Base-by-base conservation (phyloP, 306 rosid species). In the Boehmeria nivea region DNA sequence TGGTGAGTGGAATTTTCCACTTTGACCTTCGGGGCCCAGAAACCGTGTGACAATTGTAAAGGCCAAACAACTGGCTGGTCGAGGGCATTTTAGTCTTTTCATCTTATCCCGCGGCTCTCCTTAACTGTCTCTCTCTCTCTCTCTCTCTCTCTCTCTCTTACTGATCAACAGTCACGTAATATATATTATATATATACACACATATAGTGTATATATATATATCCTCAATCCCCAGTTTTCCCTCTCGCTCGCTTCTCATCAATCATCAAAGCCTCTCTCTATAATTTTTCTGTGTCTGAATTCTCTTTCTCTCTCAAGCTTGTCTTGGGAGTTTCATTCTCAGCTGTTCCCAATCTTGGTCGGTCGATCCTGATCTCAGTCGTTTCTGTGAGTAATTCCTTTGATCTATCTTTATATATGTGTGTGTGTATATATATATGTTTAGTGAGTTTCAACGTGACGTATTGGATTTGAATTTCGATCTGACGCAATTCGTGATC, bases 381-480 rank as follows among this genome's bases (percentile, higher is more conserved):
- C 69, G 40, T 63, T 44, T 48, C 25, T 44, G 75, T 74, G 49
- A 64, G 80, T 54, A 24, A n/a, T 18, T 50, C 6, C 24, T 4
- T 1, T 26, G 23, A 51, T 68, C 39, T 68, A 24, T 57, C 27
- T 54, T 60, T 0, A 23, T 52, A n/a, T 43, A 10, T 23, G n/a
- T 24, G 3, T 9, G 11, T 4, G 11, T 33, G 38, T 4, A 11
- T 33, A 4, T 33, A 4, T 33, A 33, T 33, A 4, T 33, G 38
- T 33, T 11, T 33, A 4, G 7, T 31, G 7, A 33, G n/a, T 8
- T 2, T 15, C 8, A 21, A 31, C 12, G 4, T 3, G 1, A 1
- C 1, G 9, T 14, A 1, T 2, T 62, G 64, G 44, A 36, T 58
- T 56, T 73, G 66, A 14, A 8, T 42, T 65, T 49, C 27, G 72